Evolutionary conservation across 371 early-diverging fungal genomes (phyloP), one percentile per base, ranked within the genome.

Genomic region (Rhizopus arrhizus): DNA sequence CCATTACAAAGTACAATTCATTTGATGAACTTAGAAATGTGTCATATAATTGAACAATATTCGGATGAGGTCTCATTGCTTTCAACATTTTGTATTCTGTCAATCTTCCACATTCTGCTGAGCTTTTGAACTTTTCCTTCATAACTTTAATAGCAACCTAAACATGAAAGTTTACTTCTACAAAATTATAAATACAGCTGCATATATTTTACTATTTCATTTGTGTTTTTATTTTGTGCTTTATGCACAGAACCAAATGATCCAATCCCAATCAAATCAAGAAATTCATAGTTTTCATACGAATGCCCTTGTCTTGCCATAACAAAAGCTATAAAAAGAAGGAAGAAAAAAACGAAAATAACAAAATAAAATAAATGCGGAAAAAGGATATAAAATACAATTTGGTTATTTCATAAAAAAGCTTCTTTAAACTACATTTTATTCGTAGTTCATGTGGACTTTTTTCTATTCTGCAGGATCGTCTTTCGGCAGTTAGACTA

Each of bases 131-230:
- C 61, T 90, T 92, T 69, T 92, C 88, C 77, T 96, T 95, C 94
- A 97, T 95, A 56, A 89, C 86, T 73, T 97, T 97, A 56, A 97
- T 92, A 9, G 97, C 97, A 4, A 97, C 92, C 94, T 91, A 64
- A 33, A 53, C 5, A 47, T 1, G 13, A 22, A 13, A 22, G 10
- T 40, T 42, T 42, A 42, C n/a, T 31, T 38, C 2, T 43, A 41
- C 42, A 16, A 31, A 38, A 15, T 10, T 31, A 34, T 13, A 53
- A 45, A 56, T 9, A 15, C 11, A 61, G 15, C 28, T 56, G 54
- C 48, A 31, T 22, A 33, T 40, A 15, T 52, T 65, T 61, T 81
- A 93, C 96, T 71, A 81, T 81, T 64, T 91, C 86, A 29, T 87
- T 85, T 7, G 87, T 87, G 38, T 76, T 66, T 60, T 74, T 83